Base-by-base conservation (phyloP, 2,329 filamentous ascomycete genomes). In the Pseudocercospora pini-densiflorae region DNA sequence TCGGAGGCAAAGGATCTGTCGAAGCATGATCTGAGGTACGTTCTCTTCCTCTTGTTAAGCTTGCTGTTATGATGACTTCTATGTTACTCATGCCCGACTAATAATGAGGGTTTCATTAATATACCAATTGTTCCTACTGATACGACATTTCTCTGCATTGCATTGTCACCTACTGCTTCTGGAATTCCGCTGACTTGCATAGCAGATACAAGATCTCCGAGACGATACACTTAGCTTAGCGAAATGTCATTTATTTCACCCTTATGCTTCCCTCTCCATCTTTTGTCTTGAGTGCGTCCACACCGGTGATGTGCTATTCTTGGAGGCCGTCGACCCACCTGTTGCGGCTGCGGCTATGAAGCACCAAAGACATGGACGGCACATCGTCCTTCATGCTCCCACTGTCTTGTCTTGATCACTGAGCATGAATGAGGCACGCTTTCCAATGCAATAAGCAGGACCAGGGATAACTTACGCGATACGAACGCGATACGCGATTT, bases 111-210 rank as follows among this genome's bases (percentile, higher is more conserved):
- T 59, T 66, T 66, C 54, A 67, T 58, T 69, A 69, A 68, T 69
- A 73, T 70, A 59, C 67, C 71, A 73, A 73, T 73, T 73, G 71
- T 73, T 73, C 71, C 71, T 73, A 69, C 70, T 73, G 71, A 73
- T 53, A 53, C 23, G n/a, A 27, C 60, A 59, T 47, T 57, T 57
- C 23, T 14, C 23, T 33, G 27, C 53, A 16, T 57, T 33, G 14
- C 16, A 3, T 57, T 16, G 5, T 19, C 3, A 7, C 12, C 16
- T 1, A 16, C 40, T 4, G 14, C 36, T 6, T 43, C 16, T 5
- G 40, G 16, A 19, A 8, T 16, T 1, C 16, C 40, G 40, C 40
- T 43, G 40, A 43, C 40, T 43, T 43, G 40, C 14, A 43, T 2
- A n/a, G n/a, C 14, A n/a, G 16, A 43, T 5, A 43, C 14, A n/a